These are phyloP conservation scores for Cucurbita argyrosperma DNA, from an alignment of 306 rosid species.

Conservation along the genomic window DNA sequence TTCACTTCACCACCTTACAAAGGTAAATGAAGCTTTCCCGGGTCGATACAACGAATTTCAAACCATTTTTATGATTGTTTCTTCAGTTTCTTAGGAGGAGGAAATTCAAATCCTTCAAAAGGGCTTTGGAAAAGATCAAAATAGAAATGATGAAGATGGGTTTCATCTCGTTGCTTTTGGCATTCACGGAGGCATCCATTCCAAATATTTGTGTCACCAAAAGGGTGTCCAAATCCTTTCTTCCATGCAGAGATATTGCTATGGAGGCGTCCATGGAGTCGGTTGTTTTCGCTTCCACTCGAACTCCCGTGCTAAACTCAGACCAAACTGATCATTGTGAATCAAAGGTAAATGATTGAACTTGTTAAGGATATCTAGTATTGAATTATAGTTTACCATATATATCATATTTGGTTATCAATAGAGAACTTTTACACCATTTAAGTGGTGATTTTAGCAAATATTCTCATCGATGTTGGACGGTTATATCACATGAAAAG, in stretches of 20 bases:
- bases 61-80: no score
- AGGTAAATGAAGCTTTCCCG: constrained; percentile 11
- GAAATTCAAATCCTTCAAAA: constrained; percentile 31
- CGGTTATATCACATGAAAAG: no score
- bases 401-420: no score
- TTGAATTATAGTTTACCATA: no score
- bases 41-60: neutral
- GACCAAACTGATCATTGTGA: constrained; percentile 20
- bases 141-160: constrained; percentile 55
- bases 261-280: neutral
- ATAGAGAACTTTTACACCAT: no score
- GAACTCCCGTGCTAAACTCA: constrained; percentile 2
- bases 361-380: neutral
- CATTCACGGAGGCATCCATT: constrained; percentile 32
- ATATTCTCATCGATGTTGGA: no score
- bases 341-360: constrained; percentile 23
- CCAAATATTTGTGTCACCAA: constrained; percentile 42
- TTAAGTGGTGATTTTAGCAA: no score
- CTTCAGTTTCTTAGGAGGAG: constrained; percentile 25
- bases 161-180: constrained; percentile 39
- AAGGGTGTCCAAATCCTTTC: constrained; percentile 23
- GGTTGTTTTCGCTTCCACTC: constrained; percentile 7
- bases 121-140: constrained; percentile 38
- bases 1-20: constrained; percentile 25
- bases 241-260: constrained; percentile 29